These are phyloP conservation scores for Penicillium sp. DNA, from an alignment of 2,329 filamentous ascomycete genomes.

Conservation along the genomic window DNA sequence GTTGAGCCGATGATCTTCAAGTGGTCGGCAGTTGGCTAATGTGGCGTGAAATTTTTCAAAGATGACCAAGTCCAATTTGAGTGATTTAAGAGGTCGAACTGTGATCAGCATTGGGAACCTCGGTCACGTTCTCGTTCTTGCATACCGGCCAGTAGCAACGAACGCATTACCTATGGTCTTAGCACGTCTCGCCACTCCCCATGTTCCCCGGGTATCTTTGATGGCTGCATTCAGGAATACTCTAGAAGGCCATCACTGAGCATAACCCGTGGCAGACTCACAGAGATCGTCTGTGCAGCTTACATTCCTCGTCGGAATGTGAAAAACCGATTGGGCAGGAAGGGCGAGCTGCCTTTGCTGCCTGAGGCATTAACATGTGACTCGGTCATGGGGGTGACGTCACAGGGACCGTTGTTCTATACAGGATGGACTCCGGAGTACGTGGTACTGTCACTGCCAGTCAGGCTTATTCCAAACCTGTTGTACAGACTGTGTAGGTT, in stretches of 20 bases:
- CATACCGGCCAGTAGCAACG: background rate
- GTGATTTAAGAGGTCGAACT: background rate
- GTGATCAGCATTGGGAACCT: background rate
- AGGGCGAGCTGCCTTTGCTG: background rate
- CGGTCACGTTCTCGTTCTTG: background rate
- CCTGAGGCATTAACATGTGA: background rate
- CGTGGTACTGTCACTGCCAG: too few species aligned
- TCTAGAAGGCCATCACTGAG: background rate
- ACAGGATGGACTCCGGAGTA: too few species aligned
- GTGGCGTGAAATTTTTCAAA: too few species aligned
- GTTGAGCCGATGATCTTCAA: too few species aligned
- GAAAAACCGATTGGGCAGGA: background rate
- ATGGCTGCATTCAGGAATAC: background rate
- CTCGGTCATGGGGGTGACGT: background rate
- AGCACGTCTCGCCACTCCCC: background rate
- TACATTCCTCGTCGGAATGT: conserved; percentile 4
- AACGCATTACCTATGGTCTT: background rate
- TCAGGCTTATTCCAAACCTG: too few species aligned
- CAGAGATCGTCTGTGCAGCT: background rate
- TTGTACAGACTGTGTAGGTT: too few species aligned
- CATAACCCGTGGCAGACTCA: background rate
- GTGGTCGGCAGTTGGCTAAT: too few species aligned
- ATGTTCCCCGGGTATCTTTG: background rate
- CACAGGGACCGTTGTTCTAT: too few species aligned
- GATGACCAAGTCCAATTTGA: background rate